Conservation (phyloP, 2,329 filamentous ascomycete species). For the Colletotrichum sp. region DNA sequence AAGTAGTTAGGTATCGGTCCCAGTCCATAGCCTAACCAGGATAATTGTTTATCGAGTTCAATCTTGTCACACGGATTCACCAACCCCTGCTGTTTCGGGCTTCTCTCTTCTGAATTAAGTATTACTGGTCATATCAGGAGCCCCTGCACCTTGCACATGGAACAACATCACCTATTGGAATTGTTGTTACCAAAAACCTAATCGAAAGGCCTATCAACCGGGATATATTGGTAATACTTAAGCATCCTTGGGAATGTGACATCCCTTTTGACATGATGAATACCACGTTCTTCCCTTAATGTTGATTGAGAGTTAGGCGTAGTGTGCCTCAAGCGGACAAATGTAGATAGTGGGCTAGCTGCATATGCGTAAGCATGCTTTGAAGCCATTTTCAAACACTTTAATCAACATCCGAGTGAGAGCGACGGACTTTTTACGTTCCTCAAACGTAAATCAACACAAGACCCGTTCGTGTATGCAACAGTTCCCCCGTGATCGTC, state of each 20-base stretch:
- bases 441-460: background rate
- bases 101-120: background rate
- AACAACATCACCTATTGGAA: background rate
- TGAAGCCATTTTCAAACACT: background rate
- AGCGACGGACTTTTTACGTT: background rate
- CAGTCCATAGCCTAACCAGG: background rate
- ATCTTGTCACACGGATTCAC: background rate
- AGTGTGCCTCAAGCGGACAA: background rate
- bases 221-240: background rate
- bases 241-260: fast-evolving
- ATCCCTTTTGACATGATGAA: background rate
- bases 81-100: background rate
- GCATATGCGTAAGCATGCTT: background rate
- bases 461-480: background rate
- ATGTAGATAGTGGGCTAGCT: background rate
- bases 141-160: background rate
- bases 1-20: background rate
- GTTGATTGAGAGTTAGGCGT: background rate
- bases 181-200: background rate
- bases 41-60: background rate
- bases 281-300: background rate
- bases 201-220: background rate
- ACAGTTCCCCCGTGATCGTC: background rate
- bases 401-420: background rate
- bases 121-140: background rate